Base-by-base conservation (phyloP, 495 filamentous ascomycete genomes). In the Aspergillus baeticus region DNA sequence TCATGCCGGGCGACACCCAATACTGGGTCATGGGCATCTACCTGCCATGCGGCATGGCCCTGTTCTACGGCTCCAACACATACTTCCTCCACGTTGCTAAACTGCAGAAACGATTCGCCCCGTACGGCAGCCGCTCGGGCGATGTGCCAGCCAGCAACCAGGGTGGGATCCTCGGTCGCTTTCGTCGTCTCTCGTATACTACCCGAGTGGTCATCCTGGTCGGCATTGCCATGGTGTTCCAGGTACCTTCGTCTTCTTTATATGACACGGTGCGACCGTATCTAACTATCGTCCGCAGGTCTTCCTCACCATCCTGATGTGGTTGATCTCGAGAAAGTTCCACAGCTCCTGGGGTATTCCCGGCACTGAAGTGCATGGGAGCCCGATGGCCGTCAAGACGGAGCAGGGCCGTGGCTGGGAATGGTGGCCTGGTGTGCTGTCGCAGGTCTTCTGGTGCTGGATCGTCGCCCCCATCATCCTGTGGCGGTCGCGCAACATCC, bases 1-100 rank as follows among this genome's bases (percentile, higher is more conserved):
- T 78, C 6, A 79, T 85, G 51, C 82, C 84, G 0, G 85, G 83
- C 43, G 71, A 72, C 26, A 63, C 70, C 15, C 79, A 88, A 63
- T 91, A 79, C 69, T 91, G 87, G 86, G 76, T 89, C 64, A 91
- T 91, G 88, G 80, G 84, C 47, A 78, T 84, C 38, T 87, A 82
- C 66, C 74, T 90, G 29, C 88, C 88, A 3, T 78, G 84, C 22
- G 87, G 88, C 23, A 80, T 90, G 58, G 87, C 83, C 15, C 68
- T 89, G 2, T 91, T 90, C 69, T 86, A 90, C 61, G 88, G 82
- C 37, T 79, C 81, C 37, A 87, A 87, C 66, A 78, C 72, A 58
- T 84, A 84, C 54, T 84, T 89, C 62, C 74, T 88, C n/a, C 73
- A 84, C 51, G 72, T 87, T 52, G 84, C 84, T 53, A 79, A 73